Evolutionary conservation across 257 asterid genomes (phyloP).

Genomic region (Ajuga chamaepitys): DNA sequence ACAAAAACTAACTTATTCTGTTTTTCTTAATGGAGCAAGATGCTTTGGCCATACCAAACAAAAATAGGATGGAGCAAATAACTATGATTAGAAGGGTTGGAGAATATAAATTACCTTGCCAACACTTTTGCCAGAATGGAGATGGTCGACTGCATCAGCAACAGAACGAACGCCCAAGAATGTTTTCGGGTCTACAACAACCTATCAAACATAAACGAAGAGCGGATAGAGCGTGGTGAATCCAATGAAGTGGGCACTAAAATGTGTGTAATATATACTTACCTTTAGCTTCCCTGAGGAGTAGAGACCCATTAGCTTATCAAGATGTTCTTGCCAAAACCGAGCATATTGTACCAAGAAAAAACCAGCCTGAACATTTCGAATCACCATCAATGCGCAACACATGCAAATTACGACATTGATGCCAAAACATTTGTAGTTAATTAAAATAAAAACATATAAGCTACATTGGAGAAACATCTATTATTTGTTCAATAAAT

Average conservation of each 20-base stretch:
- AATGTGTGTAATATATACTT: not conserved
- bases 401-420: not conserved
- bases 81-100: too few species aligned
- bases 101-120: slow-evolving; percentile 66
- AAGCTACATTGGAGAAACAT: not conserved
- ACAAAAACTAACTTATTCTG: too few species aligned
- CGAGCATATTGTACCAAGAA: slow-evolving; percentile 78
- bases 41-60: too few species aligned
- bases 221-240: not conserved
- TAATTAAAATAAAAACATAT: too few species aligned
- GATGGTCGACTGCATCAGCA: slow-evolving; percentile 88
- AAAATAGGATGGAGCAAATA: too few species aligned
- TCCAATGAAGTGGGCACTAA: not conserved
- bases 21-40: too few species aligned
- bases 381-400: slow-evolving; percentile 14
- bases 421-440: not conserved
- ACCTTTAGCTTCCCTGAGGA: slow-evolving; percentile 79
- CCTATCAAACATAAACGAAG: slow-evolving; percentile 27
- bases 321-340: slow-evolving; percentile 82
- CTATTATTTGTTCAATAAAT: not conserved
- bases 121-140: slow-evolving; percentile 85
- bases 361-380: slow-evolving; percentile 67
- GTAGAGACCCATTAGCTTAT: slow-evolving; percentile 58
- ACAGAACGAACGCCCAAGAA: slow-evolving; percentile 70
- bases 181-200: slow-evolving; percentile 64